A percentile compares a stretch with the other conserved stretches of the same genome.
phyloP scores from a whole-genome alignment of 768 basidiomycete genomes.

The Tephrocybe sp. region DNA sequence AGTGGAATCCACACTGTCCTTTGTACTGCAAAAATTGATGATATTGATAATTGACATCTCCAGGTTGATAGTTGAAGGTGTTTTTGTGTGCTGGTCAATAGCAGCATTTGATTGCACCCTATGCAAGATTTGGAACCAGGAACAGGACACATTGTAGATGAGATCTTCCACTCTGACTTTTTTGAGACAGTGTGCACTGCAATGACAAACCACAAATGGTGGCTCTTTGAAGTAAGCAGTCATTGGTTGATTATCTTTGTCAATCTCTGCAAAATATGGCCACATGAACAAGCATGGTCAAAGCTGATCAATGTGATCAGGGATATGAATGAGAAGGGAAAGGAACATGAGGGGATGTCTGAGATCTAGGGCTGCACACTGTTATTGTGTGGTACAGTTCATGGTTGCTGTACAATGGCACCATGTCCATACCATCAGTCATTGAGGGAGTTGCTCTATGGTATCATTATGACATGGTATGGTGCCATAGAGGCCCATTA shows the following conservation, averaged over 20 bases:
- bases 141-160: too few species aligned
- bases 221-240: slow-evolving; percentile 36
- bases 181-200: slow-evolving; percentile 32
- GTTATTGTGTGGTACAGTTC: too few species aligned
- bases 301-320: slow-evolving; percentile 29
- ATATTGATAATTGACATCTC: slow-evolving; percentile 35
- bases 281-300: slow-evolving; percentile 31
- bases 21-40: slow-evolving; percentile 31
- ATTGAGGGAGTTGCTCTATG: too few species aligned
- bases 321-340: slow-evolving; percentile 16
- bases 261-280: slow-evolving; percentile 30
- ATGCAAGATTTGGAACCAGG: too few species aligned
- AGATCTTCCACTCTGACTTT: slow-evolving; percentile 37
- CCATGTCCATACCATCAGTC: too few species aligned
- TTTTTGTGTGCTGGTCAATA: slow-evolving; percentile 34
- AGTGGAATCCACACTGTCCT: slow-evolving; percentile 35
- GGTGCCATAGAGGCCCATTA: too few species aligned
- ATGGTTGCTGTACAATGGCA: too few species aligned
- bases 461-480: too few species aligned
- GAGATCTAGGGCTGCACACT: too few species aligned
- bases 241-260: slow-evolving; percentile 38
- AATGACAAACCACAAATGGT: slow-evolving; percentile 33
- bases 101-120: slow-evolving; percentile 22
- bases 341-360: slow-evolving; percentile 22
- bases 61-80: slow-evolving; percentile 40